Base-by-base conservation (phyloP, 2,329 filamentous ascomycete species). In the Neonectria faginata region DNA sequence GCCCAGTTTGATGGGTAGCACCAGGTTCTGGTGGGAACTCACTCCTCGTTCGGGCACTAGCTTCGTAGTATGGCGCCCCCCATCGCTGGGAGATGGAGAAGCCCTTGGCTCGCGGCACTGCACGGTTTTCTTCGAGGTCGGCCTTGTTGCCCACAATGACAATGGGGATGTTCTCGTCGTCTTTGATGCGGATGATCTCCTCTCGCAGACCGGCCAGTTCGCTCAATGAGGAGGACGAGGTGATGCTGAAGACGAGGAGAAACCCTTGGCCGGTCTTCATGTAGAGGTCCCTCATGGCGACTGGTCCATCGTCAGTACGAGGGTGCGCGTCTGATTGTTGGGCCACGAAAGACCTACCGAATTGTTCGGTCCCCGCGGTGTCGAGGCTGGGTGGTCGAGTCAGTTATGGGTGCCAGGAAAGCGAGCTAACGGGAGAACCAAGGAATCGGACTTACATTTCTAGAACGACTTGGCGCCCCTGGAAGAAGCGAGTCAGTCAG, bases 231-330 rank as follows among this genome's bases (percentile, higher is more conserved):
- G 92, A 92, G 66, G 87, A 84, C 66, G 92, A 96, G 18, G 93
- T 95, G 76, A 97, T 97, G 80, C 92, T 95, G 81, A 97, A 97
- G 62, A 97, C 94, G 41, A 97, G 86, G 60, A 97, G 87, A 78
- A 97, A 97, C 0, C 94, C 93, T 80, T 97, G 93, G 60, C 93
- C 93, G 42, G 93, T 92, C 77, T 96, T 96, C 92, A 97, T 97
- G 83, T 97, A 96, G 50, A 95, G 84, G 77, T 96, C 92, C 76
- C 92, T 87, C 86, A 89, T 89, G 61, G 86, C 86, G 72, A 88
- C 84, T 88, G 66, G 44, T 50, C 50, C 57, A 66, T 65, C 56
- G 65, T 74, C 66, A 76, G 72, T 70, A 65, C 48, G 51, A 62
- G 57, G 54, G 63, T 59, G 33, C 36, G 62, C 61, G 31, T 36